A percentile compares a stretch with the other conserved stretches of the same genome.
Evolutionary conservation across 139 green algal species (phyloP).

Genomic region (Eudorina sp.): DNA sequence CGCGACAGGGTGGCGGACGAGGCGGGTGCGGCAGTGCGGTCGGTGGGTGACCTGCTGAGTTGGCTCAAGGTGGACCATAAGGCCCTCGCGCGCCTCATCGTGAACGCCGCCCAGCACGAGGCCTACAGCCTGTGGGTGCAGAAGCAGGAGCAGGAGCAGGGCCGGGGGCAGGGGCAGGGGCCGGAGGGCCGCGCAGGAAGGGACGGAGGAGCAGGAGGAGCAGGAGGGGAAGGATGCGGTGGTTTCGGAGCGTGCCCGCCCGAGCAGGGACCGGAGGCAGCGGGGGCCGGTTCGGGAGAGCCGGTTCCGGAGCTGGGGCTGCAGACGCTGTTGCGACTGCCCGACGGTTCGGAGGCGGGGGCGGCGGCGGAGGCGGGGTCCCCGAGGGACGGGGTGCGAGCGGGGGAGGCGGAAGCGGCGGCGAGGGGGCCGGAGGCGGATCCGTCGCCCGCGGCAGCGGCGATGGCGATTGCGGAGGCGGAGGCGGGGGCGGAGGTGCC

Average conservation of each 20-base stretch:
- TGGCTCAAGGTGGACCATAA: conserved; percentile 70
- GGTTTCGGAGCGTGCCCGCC: neutral
- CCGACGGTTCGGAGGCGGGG: neutral
- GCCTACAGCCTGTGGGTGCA: conserved; percentile 44
- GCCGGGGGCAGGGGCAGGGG: neutral
- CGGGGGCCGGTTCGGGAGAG: neutral
- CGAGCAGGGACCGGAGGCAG: neutral
- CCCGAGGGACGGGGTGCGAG: neutral
- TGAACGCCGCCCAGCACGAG: conserved; percentile 59
- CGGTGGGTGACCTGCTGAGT: conserved; percentile 83
- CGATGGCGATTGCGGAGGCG: neutral
- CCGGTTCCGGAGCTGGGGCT: neutral
- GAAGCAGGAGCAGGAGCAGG: neutral
- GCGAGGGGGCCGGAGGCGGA: conserved; percentile 5
- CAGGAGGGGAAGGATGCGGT: neutral
- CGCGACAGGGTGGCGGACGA: conserved; percentile 18
- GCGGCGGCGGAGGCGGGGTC: neutral
- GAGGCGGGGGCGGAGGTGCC: neutral
- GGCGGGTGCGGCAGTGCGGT: conserved; percentile 22
- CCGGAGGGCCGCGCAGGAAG: neutral
- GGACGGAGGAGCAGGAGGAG: neutral
- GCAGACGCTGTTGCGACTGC: no score
- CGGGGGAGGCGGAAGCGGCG: conserved; percentile 10
- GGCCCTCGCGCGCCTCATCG: conserved; percentile 57
- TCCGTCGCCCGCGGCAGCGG: neutral